Evolutionary conservation across 2,329 filamentous ascomycete species (phyloP), one percentile per base, ranked within the genome.

Genomic region (Trichoderma aggressivum): DNA sequence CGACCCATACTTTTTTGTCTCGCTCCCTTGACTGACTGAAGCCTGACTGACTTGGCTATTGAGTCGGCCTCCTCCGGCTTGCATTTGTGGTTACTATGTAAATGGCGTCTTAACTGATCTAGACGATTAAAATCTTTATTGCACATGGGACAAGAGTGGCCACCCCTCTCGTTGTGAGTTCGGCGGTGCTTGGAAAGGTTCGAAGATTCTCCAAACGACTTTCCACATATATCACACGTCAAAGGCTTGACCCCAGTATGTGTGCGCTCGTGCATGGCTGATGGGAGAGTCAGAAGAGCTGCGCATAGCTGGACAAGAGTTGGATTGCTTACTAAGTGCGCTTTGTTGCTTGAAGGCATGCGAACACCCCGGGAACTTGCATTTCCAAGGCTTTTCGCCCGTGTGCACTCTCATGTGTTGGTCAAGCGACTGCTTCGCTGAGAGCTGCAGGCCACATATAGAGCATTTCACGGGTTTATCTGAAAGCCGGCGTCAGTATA

Each of bases 341-440:
- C 88, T 91, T 74, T 91, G 89, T 73, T 91, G 89, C 66, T 90
- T 89, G 76, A 92, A 92, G 0, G 83, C 82, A 76, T 89, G 89
- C 26, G 78, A 80, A 74, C 89, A 91, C 43, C 83, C 84, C 4
- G 78, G 75, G 30, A 77, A 78, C 11, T 80, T 77, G 77, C 90
- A 92, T 53, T 84, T 80, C 80, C 88, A 90, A 30, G 90, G 90
- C 73, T 88, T 90, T 72, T 88, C 86, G 50, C 89, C 88, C 0
- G 89, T 90, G 75, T 93, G 91, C 2, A 87, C 91, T 21, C 89
- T 86, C 77, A 88, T 84, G 75, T 93, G 91, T 77, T 92, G 90
- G 55, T 88, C 86, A 7, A 92, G 84, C 1, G 91, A 88, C 77
- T 92, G 90, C 74, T 89, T 88, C 2, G 90, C 90, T 0, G 90